Percentiles rank a stretch among this genome's conserved stretches.
Conservation (phyloP, 2,329 filamentous ascomycete species). For the Gaeumannomyces tritici region DNA sequence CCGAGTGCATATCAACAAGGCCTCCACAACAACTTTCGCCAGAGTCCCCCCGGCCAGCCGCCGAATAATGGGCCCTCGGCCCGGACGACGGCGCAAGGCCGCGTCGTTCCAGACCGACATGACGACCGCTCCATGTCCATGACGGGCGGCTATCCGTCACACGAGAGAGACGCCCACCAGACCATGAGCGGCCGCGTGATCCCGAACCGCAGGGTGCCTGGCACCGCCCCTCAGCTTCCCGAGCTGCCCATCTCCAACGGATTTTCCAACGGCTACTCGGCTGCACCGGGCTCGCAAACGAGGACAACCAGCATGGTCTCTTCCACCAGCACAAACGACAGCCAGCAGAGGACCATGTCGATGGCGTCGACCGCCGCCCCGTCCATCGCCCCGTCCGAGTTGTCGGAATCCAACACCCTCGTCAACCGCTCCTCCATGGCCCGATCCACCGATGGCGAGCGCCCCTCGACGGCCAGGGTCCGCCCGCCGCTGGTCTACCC, state of each 20-base stretch:
- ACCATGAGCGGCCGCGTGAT: slow-evolving; percentile 92
- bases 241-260: slow-evolving; percentile 14
- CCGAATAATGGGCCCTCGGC: slow-evolving; percentile 28
- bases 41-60: slow-evolving; percentile 48
- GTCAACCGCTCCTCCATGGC: slow-evolving; percentile 47
- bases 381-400: slow-evolving; percentile 51
- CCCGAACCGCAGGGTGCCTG: slow-evolving; percentile 55
- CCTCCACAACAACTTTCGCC: slow-evolving; percentile 67
- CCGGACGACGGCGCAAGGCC: slow-evolving; percentile 79
- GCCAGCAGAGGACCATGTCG: slow-evolving; percentile 59
- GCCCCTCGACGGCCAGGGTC: slow-evolving; percentile 51
- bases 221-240: slow-evolving; percentile 9
- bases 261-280: slow-evolving; percentile 26
- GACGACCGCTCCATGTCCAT: slow-evolving; percentile 95
- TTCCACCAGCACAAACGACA: slow-evolving; percentile 29
- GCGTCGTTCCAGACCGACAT: slow-evolving; percentile 82
- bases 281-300: slow-evolving; percentile 43
- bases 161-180: slow-evolving; percentile 73
- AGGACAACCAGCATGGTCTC: slow-evolving; percentile 32
- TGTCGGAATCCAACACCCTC: slow-evolving; percentile 29
- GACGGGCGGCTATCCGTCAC: slow-evolving; percentile 61
- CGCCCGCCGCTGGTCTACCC: slow-evolving; percentile 85
- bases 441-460: slow-evolving; percentile 42
- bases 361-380: slow-evolving; percentile 78
- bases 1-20: slow-evolving; percentile 52